Percentiles rank a stretch among this genome's conserved stretches.
These are phyloP conservation scores for Fonsecaea nubica DNA, from an alignment of 2,329 filamentous ascomycete species.

Conservation along the genomic window DNA sequence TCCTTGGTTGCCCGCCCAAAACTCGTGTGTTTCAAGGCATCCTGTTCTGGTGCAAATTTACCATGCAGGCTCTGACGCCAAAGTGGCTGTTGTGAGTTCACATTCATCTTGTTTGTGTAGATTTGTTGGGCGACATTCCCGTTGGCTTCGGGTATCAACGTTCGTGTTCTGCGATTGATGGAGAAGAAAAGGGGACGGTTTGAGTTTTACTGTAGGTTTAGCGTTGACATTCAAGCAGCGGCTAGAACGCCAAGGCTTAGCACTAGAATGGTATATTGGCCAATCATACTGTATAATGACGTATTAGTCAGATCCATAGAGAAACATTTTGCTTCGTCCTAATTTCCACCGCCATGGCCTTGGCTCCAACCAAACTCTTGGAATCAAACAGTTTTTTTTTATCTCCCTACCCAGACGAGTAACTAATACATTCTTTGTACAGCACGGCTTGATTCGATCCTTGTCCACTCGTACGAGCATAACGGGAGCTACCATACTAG, in stretches of 20 bases:
- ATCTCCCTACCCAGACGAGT: background rate
- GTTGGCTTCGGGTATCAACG: background rate
- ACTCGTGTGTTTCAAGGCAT: background rate
- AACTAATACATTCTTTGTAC: background rate
- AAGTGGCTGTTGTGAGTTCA: background rate
- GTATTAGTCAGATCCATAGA: background rate
- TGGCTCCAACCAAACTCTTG: background rate
- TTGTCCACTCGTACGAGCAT: background rate
- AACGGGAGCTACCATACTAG: background rate
- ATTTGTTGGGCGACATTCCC: conserved; percentile 2
- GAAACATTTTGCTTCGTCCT: background rate
- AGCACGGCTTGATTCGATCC: background rate
- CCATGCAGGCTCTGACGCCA: background rate
- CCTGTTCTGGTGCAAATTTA: conserved; percentile 7
- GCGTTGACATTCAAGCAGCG: conserved; percentile 15
- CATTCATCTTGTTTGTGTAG: background rate
- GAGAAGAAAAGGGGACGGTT: conserved; percentile 7
- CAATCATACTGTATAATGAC: background rate
- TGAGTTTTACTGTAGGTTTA: conserved; percentile 8
- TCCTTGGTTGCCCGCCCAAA: background rate
- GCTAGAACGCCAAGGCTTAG: conserved; percentile 7
- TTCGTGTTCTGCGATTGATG: background rate
- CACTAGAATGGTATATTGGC: background rate
- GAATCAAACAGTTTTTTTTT: background rate
- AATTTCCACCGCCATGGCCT: background rate